Evolutionary conservation across 1,284 basidiomycete genomes (phyloP).

Genomic region (Apiotrichum montevideense): DNA sequence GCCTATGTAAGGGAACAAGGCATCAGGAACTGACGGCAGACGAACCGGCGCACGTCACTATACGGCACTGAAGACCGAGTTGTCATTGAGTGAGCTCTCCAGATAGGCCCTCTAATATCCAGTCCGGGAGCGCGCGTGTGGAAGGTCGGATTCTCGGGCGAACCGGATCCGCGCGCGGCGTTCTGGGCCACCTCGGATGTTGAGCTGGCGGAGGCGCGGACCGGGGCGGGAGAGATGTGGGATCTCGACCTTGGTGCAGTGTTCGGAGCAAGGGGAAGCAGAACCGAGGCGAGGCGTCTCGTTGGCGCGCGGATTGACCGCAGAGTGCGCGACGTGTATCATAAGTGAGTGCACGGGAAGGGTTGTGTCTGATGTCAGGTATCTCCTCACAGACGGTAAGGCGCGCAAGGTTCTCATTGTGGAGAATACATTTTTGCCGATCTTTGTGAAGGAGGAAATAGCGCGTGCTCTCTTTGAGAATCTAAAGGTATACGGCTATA

Average conservation of each 20-base stretch:
- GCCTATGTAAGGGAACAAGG: slow-evolving; percentile 28
- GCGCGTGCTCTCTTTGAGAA: slow-evolving; percentile 84
- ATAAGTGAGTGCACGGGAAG: slow-evolving; percentile 60
- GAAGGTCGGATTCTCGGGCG: slow-evolving; percentile 50
- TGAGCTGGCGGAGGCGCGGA: slow-evolving; percentile 4
- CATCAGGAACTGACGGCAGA: slow-evolving; percentile 22
- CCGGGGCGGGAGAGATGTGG: slow-evolving; percentile 30
- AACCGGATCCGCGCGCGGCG: slow-evolving; percentile 43
- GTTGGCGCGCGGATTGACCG: slow-evolving; percentile 63
- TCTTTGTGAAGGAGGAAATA: slow-evolving; percentile 79
- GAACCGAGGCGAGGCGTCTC: slow-evolving; percentile 64
- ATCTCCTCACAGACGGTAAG: slow-evolving; percentile 86
- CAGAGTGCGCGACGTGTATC: slow-evolving; percentile 69
- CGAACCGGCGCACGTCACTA: slow-evolving; percentile 41
- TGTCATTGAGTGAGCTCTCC: slow-evolving; percentile 40
- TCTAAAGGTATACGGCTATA: slow-evolving; percentile 52
- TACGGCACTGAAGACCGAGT: slow-evolving; percentile 49
- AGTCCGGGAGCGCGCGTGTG: slow-evolving; percentile 46
- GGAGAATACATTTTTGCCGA: slow-evolving; percentile 80
- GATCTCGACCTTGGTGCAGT: slow-evolving; percentile 34
- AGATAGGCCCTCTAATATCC: not conserved
- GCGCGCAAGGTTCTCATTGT: slow-evolving; percentile 85
- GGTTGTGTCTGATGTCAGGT: slow-evolving; percentile 51
- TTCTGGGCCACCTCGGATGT: slow-evolving; percentile 28
- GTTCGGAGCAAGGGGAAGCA: slow-evolving; percentile 25